Evolutionary conservation across 2,329 filamentous ascomycete genomes (phyloP).

Genomic region (Torrubiellomyces zombiae): DNA sequence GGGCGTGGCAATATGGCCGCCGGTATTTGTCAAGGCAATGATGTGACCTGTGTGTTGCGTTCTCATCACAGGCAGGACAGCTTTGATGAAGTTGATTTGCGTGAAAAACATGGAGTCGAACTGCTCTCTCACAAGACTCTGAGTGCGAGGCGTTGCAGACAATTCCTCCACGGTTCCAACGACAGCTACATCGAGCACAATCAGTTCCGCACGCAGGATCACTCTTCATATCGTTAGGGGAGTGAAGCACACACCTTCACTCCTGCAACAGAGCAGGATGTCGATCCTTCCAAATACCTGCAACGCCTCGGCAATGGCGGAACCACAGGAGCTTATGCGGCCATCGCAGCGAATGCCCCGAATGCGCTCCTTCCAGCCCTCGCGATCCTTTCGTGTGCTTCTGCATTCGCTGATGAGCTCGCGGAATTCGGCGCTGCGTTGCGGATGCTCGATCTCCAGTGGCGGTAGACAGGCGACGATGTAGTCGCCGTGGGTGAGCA

Average conservation of each 20-base stretch:
- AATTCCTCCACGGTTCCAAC: slow-evolving; percentile 87
- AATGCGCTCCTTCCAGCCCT: slow-evolving; percentile 70
- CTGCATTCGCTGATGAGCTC: slow-evolving; percentile 58
- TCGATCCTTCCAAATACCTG: slow-evolving; percentile 75
- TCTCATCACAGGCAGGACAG: slow-evolving; percentile 64
- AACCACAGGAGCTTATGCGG: slow-evolving; percentile 57
- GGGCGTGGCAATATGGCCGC: slow-evolving; percentile 82
- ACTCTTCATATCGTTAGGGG: neutral
- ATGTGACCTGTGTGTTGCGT: slow-evolving; percentile 75
- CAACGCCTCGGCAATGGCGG: slow-evolving; percentile 74
- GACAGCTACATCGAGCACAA: slow-evolving; percentile 37
- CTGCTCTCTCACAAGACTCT: slow-evolving; percentile 71
- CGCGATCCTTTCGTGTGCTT: slow-evolving; percentile 43
- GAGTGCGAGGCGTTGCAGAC: slow-evolving; percentile 52
- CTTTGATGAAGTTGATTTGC: slow-evolving; percentile 90
- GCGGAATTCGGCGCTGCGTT: slow-evolving; percentile 62
- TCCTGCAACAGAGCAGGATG: slow-evolving; percentile 78
- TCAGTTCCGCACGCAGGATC: neutral
- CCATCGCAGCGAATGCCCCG: slow-evolving; percentile 48
- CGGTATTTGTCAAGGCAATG: slow-evolving; percentile 76
- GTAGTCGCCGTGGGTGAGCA: slow-evolving; percentile 83
- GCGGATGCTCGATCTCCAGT: slow-evolving; percentile 59
- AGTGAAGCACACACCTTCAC: slow-evolving; percentile 45
- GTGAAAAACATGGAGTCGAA: slow-evolving; percentile 94
- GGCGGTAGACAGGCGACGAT: slow-evolving; percentile 73